Percentiles rank a stretch among this genome's conserved stretches.
Conservation (phyloP, 345 rosid genomes). For the Diplotaxis tenuifolia region DNA sequence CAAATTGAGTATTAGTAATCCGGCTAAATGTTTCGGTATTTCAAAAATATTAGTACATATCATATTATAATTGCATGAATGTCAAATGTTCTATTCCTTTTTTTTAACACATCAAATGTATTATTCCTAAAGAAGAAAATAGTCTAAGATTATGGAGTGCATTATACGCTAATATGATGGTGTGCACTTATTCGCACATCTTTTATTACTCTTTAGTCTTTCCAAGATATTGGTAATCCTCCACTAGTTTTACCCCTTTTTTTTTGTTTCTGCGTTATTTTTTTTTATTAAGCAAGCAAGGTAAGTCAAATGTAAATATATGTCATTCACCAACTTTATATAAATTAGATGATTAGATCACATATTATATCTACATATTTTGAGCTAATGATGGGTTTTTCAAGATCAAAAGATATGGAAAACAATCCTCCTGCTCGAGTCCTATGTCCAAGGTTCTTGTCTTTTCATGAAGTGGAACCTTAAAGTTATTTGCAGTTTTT, state of each 20-base stretch:
- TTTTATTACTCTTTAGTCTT: constrained; percentile 9
- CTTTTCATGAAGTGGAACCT: constrained; percentile 13
- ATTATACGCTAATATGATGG: constrained; percentile 23
- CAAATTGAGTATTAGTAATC: background rate
- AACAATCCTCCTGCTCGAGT: constrained; percentile 13
- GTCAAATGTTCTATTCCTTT: background rate
- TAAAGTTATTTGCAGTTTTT: background rate
- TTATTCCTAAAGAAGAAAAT: background rate
- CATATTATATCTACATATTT: background rate
- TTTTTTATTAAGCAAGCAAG: background rate
- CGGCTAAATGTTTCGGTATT: background rate
- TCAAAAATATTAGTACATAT: background rate
- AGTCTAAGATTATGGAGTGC: background rate
- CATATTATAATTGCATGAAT: background rate
- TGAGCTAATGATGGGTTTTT: background rate
- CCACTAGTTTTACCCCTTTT: background rate
- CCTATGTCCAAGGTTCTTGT: constrained; percentile 34
- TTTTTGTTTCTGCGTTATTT: background rate
- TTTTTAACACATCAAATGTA: no score
- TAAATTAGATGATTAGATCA: background rate
- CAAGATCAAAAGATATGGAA: background rate
- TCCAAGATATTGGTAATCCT: constrained; percentile 13
- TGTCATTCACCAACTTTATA: constrained; percentile 18
- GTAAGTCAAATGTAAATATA: background rate
- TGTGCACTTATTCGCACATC: constrained; percentile 28